A percentile compares a stretch with the other conserved stretches of the same genome.
Evolutionary conservation across 2,329 filamentous ascomycete species (phyloP).

Genomic region (Apiospora arundinis): DNA sequence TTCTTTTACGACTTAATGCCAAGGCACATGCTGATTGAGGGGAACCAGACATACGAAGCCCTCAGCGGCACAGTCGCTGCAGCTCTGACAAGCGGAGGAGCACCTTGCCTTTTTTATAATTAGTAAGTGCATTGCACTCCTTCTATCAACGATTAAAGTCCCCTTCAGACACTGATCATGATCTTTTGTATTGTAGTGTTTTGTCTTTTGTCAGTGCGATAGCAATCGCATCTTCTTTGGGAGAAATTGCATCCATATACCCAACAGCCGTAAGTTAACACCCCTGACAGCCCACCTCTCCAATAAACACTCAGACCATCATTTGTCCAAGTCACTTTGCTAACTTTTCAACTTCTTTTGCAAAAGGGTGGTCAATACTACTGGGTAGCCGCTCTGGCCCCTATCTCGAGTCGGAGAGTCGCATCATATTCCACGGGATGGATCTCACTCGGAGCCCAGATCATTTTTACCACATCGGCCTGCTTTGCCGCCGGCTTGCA

Average conservation of each 20-base stretch:
- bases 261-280: constrained; percentile 52
- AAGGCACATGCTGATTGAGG: too few species aligned
- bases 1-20: too few species aligned
- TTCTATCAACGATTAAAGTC: neutral
- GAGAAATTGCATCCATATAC: constrained; percentile 57
- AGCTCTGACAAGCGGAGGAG: constrained; percentile 51
- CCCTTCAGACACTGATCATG: neutral
- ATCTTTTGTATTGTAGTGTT: constrained; percentile 37
- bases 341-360: neutral
- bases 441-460: constrained; percentile 54
- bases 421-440: constrained; percentile 51
- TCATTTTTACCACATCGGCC: constrained; percentile 53
- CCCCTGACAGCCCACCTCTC: neutral
- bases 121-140: constrained; percentile 37
- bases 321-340: neutral
- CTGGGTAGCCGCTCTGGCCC: constrained; percentile 50
- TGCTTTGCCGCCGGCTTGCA: constrained; percentile 54
- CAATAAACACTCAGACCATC: too few species aligned
- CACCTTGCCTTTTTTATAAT: constrained; percentile 53
- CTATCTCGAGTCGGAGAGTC: constrained; percentile 40
- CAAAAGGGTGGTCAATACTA: constrained; percentile 48
- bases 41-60: too few species aligned
- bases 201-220: constrained; percentile 48
- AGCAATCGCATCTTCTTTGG: constrained; percentile 54
- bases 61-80: constrained; percentile 47